A percentile compares a stretch with the other conserved stretches of the same genome.
Evolutionary conservation across 176 grass and related monocot genomes (phyloP).

Genomic region (Tillandsia fasciculata): DNA sequence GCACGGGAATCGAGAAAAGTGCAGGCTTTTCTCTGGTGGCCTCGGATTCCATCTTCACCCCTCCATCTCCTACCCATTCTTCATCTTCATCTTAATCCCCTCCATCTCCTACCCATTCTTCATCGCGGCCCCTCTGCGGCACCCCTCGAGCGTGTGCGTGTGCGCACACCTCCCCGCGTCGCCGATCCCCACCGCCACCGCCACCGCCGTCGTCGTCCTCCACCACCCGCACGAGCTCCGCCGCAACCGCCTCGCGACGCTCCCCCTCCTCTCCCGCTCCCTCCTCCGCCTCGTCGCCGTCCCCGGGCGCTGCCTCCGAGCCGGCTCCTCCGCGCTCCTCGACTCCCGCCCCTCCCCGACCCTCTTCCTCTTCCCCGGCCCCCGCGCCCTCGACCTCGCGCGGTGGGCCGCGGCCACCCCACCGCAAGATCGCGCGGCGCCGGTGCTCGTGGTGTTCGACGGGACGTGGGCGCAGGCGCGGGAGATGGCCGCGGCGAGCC

Average conservation of each 20-base stretch:
- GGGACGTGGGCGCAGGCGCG: conserved; percentile 80
- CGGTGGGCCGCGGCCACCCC: conserved; percentile 39
- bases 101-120: too few relatives aligned
- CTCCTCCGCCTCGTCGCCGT: conserved; percentile 36
- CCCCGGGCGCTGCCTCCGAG: conserved; percentile 35
- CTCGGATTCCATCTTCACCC: too few relatives aligned
- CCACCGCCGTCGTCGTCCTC: conserved; percentile 44
- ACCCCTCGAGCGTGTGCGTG: conserved; percentile 42
- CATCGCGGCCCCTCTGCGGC: too few relatives aligned
- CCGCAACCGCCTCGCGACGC: conserved; percentile 51
- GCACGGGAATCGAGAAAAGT: too few relatives aligned
- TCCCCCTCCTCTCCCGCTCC: conserved; percentile 46
- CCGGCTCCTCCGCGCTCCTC: conserved; percentile 30
- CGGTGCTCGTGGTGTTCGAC: conserved; percentile 62
- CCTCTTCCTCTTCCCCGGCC: conserved; percentile 66
- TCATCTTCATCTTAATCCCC: too few relatives aligned
- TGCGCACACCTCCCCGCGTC: conserved; percentile 29
- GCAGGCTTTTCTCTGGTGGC: too few relatives aligned
- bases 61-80: too few relatives aligned
- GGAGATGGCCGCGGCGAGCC: conserved; percentile 75
- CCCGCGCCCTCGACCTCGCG: conserved; percentile 41
- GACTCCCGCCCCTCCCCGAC: conserved; percentile 23
- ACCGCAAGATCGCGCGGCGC: conserved; percentile 16
- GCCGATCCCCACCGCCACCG: conserved; percentile 36
- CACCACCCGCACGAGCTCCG: conserved; percentile 52